These are phyloP conservation scores for Trichoderma breve DNA, from an alignment of 2,329 filamentous ascomycete species.

Conservation along the genomic window DNA sequence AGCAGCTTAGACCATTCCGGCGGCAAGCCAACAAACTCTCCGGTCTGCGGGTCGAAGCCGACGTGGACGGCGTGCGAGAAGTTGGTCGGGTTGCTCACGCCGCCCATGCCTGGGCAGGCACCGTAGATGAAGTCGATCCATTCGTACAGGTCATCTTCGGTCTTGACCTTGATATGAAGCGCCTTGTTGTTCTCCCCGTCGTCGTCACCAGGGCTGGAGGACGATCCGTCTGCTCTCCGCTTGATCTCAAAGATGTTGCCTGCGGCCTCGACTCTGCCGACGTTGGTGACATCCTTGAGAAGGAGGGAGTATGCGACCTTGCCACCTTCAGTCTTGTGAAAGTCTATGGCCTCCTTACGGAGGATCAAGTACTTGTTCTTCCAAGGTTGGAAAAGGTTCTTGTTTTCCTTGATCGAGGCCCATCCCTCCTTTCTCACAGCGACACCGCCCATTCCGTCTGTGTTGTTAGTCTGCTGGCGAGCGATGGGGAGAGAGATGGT, in stretches of 20 bases:
- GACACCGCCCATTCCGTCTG: conserved; percentile 64
- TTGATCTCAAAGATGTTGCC: conserved; percentile 95
- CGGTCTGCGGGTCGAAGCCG: conserved; percentile 92
- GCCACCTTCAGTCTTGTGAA: conserved; percentile 85
- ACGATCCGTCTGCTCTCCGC: conserved; percentile 65
- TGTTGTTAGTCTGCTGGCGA: conserved; percentile 59
- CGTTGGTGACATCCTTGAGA: conserved; percentile 83
- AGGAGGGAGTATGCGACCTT: conserved; percentile 85
- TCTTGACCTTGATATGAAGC: conserved; percentile 89
- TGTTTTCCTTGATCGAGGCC: conserved; percentile 87
- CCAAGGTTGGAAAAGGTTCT: conserved; percentile 80
- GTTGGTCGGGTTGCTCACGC: conserved; percentile 97
- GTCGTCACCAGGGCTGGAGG: conserved; percentile 70
- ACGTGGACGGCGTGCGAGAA: conserved; percentile 97
- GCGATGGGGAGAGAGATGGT: conserved; percentile 71
- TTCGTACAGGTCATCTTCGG: conserved; percentile 94
- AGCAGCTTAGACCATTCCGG: conserved; percentile 96
- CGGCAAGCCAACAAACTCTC: conserved; percentile 90
- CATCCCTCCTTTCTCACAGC: conserved; percentile 78
- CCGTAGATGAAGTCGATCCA: conserved; percentile 99
- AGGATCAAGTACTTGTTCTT: conserved; percentile 90
- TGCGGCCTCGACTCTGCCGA: conserved; percentile 86
- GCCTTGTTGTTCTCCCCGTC: conserved; percentile 82
- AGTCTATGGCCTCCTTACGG: conserved; percentile 89
- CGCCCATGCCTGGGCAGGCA: conserved; percentile 94